A percentile compares a stretch with the other conserved stretches of the same genome.
These are phyloP conservation scores for Crotalaria pallida DNA, from an alignment of 306 rosid genomes.

Conservation along the genomic window DNA sequence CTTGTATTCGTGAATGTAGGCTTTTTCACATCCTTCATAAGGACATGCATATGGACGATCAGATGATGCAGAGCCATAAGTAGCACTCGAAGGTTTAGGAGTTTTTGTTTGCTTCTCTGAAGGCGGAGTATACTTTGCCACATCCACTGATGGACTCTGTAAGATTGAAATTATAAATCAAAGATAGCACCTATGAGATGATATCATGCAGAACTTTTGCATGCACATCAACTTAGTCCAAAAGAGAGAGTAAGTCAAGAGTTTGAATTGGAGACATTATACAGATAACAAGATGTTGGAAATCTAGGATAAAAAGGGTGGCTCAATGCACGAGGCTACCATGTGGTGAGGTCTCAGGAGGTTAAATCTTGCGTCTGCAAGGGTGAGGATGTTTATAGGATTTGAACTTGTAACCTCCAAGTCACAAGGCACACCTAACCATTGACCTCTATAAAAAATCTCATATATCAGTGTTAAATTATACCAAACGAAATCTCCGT, in stretches of 20 bases:
- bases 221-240: background rate
- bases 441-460: too few relatives aligned
- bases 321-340: too few relatives aligned
- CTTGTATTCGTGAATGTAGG: slow-evolving; percentile 92
- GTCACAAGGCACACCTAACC: too few relatives aligned
- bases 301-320: background rate
- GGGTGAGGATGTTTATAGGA: too few relatives aligned
- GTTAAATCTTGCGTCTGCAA: too few relatives aligned
- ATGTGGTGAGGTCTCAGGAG: too few relatives aligned
- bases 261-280: background rate
- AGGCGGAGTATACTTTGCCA: slow-evolving; percentile 58
- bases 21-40: slow-evolving; percentile 88
- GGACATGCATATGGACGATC: slow-evolving; percentile 94
- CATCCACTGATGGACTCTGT: slow-evolving; percentile 56
- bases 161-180: slow-evolving; percentile 15
- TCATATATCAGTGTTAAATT: background rate
- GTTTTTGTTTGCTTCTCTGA: slow-evolving; percentile 63
- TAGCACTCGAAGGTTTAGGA: slow-evolving; percentile 51
- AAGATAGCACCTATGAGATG: background rate
- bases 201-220: background rate
- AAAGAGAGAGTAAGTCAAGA: background rate
- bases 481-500: background rate
- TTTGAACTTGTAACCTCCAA: too few relatives aligned
- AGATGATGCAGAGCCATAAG: slow-evolving; percentile 72
- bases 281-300: background rate